Evolutionary conservation across 2,329 filamentous ascomycete genomes (phyloP), one percentile per base, ranked within the genome.

Genomic region (Apiospora sp.): DNA sequence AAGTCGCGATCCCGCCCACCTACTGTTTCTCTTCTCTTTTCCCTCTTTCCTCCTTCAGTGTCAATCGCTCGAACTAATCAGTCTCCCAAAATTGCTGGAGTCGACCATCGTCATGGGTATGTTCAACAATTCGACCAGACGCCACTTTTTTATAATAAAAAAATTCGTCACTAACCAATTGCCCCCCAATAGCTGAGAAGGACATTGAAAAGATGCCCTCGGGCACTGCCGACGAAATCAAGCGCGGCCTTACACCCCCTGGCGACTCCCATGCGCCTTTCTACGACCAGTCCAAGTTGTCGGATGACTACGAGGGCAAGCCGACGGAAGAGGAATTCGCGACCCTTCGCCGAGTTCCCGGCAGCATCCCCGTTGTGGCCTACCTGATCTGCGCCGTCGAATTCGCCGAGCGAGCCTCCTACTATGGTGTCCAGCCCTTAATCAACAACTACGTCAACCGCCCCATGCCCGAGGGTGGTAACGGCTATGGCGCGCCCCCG

Each of bases 391-490:
- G 89, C 74, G 75, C 87, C 8, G 88, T 91, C 54, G 90, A 91
- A 75, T 88, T 91, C 73, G 88, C 87, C 71, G 90, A 92, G 77
- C 83, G 90, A 71, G 89, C 89, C 3, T 90, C 88, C 0, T 91
- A 88, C 82, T 90, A 90, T 77, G 89, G 89, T 73, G 83, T 86
- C 7, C 84, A 87, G 74, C 86, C 86, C 0, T 76, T 84, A 10
- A 90, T 91, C 78, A 84, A 84, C 74, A 92, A 92, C 78, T 92
- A 87, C 76, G 87, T 92, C 77, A 88, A 92, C 76, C 87, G 88
- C 13, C 86, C 88, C 4, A 78, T 93, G 4, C 91, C 91, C 1
- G 74, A 79, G 2, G 86, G 84, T 22, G 85, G 85, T 67, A 85
- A 86, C 73, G 84, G 85, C 48, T 84, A 79, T 46, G 86, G 86